These are phyloP conservation scores for Lactuca saligna DNA, from an alignment of 129 eudicot genomes.

Conservation along the genomic window DNA sequence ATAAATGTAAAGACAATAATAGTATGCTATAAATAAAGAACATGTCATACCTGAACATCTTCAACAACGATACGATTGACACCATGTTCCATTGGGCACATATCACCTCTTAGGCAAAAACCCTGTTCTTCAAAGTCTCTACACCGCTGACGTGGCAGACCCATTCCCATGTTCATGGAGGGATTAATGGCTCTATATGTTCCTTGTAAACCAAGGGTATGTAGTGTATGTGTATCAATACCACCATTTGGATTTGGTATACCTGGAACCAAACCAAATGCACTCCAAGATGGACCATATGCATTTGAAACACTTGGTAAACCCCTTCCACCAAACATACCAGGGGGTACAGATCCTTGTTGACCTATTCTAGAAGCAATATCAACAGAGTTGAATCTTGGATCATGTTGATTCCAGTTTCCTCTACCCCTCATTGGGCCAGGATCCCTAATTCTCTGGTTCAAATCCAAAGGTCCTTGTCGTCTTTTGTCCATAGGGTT, in stretches of 20 bases:
- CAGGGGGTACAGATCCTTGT: conserved; percentile 61
- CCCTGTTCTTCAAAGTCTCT: conserved; percentile 99
- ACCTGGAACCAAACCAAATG: conserved; percentile 81
- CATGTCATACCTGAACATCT: conserved; percentile 79
- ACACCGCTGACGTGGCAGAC: conserved; percentile 81
- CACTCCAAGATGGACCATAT: conserved; percentile 68
- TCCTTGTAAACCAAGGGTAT: conserved; percentile 74
- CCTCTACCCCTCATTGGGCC: conserved; percentile 81
- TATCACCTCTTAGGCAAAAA: conserved; percentile 96
- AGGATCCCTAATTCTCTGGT: conserved; percentile 55
- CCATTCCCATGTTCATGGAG: conserved; percentile 67
- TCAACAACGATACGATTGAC: conserved; percentile 90
- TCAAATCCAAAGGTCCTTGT: conserved; percentile 54
- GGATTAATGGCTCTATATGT: conserved; percentile 65
- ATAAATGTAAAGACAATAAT: conserved; percentile 7
- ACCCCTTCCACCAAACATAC: conserved; percentile 75
- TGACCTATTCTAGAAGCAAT: conserved; percentile 61
- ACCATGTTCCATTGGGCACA: conserved; percentile 99
- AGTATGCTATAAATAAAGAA: not conserved
- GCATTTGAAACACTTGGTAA: conserved; percentile 71
- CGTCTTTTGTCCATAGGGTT: conserved; percentile 57
- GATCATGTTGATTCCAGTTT: conserved; percentile 67
- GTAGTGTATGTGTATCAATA: conserved; percentile 65
- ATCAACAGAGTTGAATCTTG: conserved; percentile 64
- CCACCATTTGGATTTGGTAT: conserved; percentile 82